Evolutionary conservation across 176 grass and related monocot species (phyloP), one percentile per base, ranked within the genome.

Genomic region (Hyparrhenia diplandra): DNA sequence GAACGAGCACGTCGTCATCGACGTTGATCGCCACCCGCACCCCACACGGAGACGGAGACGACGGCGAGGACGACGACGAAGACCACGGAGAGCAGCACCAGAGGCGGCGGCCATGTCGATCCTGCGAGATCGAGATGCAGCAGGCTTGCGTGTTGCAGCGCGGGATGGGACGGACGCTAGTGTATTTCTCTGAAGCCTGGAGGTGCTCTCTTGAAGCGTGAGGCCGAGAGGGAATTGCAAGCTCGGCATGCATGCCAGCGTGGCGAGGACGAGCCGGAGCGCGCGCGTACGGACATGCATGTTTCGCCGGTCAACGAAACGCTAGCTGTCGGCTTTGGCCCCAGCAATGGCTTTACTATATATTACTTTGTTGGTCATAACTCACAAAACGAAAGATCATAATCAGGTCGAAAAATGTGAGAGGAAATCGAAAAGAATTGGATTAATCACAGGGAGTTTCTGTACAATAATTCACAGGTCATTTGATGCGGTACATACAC

Each of bases 381-480:
- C 41, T 43, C 41, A 43, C 39, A 41, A 2, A 8, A 41, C 8
- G 10, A 41, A 41, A 41, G 11, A 11, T 11, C 40, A 11, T 41
- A 41, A 41, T 11, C 40, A 41, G 40, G 40, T 41, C 2, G 13
- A 17, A 20, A 76, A 18, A 59, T 20, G 37, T 40, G 55, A 29
- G 9, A 4, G 0, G 8, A 49, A 49, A 77, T 17, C 4, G 70
- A 76, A 88, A n/a, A 89, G 82, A 89, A 85, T 71, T 71, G 87
- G 77, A 76, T 81, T 58, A 63, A 75, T 63, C 25, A 64, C 67
- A 9, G 18, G 23, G 8, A 35, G 59, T 83, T 89, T 85, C 85
- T 82, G 2, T 30, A 81, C 27, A 88, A 23, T 18, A 60, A 14
- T 79, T 85, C 62, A 91, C 75, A 84, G 80, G 77, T 76, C 28